Base-by-base conservation (phyloP, 306 rosid genomes). In the Begonia masoniana region DNA sequence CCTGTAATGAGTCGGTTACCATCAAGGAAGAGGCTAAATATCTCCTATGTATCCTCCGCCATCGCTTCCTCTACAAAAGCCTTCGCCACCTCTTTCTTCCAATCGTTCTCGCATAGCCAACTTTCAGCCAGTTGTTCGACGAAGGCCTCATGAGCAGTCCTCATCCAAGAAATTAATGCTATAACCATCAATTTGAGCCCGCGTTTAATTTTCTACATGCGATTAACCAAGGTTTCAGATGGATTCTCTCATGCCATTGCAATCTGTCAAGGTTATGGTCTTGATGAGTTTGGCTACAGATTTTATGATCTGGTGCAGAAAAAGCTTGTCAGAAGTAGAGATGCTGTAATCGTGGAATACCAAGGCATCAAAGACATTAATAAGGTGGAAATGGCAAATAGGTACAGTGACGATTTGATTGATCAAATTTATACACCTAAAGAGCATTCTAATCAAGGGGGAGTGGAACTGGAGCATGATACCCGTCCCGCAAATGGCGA, bases 241-340 rank as follows among this genome's bases (percentile, higher is more conserved):
- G 86, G 72, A 31, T 73, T 66, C 24, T 69, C 54, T 88, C 95
- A 72, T 0, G 88, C 85, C 54, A 65, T 61, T 2, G 62, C 55
- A 0, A 86, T 61, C 42, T 82, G 83, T 88, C 95, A 82, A 0
- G 71, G n/a, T n/a, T n/a, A n/a, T n/a, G n/a, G n/a, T n/a, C n/a
- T n/a, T n/a, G n/a, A n/a, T n/a, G n/a, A n/a, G n/a, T n/a, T n/a
- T n/a, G n/a, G n/a, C n/a, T n/a, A n/a, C n/a, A n/a, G n/a, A n/a
- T n/a, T n/a, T n/a, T n/a, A n/a, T n/a, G n/a, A n/a, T n/a, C n/a
- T n/a, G n/a, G n/a, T n/a, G n/a, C n/a, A n/a, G n/a, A n/a, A n/a
- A n/a, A n/a, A n/a, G n/a, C n/a, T n/a, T n/a, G n/a, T n/a, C n/a
- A n/a, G n/a, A n/a, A n/a, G n/a, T n/a, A n/a, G n/a, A n/a, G n/a